A percentile compares a stretch with the other conserved stretches of the same genome.
phyloP scores from a whole-genome alignment of 2,329 filamentous ascomycete species.

The Pseudocercospora crystallina region DNA sequence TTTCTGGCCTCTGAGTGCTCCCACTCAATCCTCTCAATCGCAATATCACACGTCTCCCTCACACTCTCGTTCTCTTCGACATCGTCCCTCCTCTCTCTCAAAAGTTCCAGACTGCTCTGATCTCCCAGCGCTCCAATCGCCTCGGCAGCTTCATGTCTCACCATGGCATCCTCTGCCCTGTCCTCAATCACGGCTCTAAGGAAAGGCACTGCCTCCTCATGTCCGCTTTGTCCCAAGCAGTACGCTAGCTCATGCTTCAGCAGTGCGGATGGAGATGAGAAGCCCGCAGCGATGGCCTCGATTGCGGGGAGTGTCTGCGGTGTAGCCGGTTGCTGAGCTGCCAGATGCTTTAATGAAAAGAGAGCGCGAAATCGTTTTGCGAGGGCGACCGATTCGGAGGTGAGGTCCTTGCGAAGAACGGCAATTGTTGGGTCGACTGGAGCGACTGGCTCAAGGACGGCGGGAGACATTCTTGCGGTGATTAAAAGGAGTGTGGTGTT shows the following conservation, averaged over 20 bases:
- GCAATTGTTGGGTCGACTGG: slow-evolving; percentile 51
- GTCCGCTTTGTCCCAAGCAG: slow-evolving; percentile 87
- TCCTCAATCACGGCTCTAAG: slow-evolving; percentile 74
- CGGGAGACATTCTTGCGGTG: slow-evolving; percentile 8
- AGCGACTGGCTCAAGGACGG: slow-evolving; percentile 1
- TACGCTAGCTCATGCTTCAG: slow-evolving; percentile 97
- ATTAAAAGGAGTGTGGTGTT: neutral
- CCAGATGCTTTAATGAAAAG: slow-evolving; percentile 95
- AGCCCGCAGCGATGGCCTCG: slow-evolving; percentile 82
- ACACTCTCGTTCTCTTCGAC: slow-evolving; percentile 75
- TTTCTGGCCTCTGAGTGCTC: slow-evolving; percentile 73
- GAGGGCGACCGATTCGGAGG: slow-evolving; percentile 76
- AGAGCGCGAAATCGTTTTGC: slow-evolving; percentile 91
- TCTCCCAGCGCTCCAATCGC: slow-evolving; percentile 86
- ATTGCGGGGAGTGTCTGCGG: slow-evolving; percentile 63
- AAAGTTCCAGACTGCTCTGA: slow-evolving; percentile 67
- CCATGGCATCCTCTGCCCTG: slow-evolving; percentile 86
- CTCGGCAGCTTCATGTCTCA: slow-evolving; percentile 93
- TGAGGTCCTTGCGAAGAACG: slow-evolving; percentile 72
- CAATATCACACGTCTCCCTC: slow-evolving; percentile 95
- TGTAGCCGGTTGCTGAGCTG: slow-evolving; percentile 62
- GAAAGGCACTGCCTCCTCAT: slow-evolving; percentile 70
- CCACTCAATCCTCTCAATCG: slow-evolving; percentile 91
- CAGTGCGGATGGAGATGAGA: slow-evolving; percentile 80
- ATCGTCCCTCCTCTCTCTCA: slow-evolving; percentile 73